These are phyloP conservation scores for Vitis cinerea DNA, from an alignment of 164 flowering plant species.

Conservation along the genomic window DNA sequence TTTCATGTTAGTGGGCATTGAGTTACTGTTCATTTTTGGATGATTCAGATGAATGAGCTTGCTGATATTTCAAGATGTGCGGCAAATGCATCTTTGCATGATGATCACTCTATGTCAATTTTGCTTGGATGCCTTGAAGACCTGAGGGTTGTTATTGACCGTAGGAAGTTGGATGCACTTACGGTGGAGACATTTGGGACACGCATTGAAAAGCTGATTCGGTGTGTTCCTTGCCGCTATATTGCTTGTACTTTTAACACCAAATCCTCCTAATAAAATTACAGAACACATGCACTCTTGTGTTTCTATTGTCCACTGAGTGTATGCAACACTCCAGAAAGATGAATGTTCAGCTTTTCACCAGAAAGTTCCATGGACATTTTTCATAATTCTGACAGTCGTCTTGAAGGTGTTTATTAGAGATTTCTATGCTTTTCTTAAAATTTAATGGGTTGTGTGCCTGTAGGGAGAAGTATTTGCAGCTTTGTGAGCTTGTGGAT, in stretches of 20 bases:
- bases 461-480: conserved; percentile 90
- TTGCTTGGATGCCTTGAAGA: conserved; percentile 84
- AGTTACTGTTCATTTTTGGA: conserved; percentile 10
- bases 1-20: neutral
- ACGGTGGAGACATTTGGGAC: conserved; percentile 98
- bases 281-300: neutral
- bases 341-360: too few relatives aligned
- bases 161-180: conserved; percentile 82
- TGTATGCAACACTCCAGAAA: neutral
- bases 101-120: conserved; percentile 65
- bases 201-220: conserved; percentile 88
- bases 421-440: conserved; percentile 1
- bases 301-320: neutral
- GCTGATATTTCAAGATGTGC: conserved; percentile 94
- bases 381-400: neutral
- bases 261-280: neutral
- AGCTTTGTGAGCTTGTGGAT: conserved; percentile 83
- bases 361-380: neutral
- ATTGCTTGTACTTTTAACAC: conserved; percentile 4
- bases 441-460: conserved; percentile 10
- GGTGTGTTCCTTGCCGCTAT: conserved; percentile 41
- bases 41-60: conserved; percentile 89
- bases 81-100: conserved; percentile 70
- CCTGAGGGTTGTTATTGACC: conserved; percentile 64
- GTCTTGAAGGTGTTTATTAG: neutral